Percentiles rank a stretch among this genome's conserved stretches.
These are phyloP conservation scores for Blakeslea trispora DNA, from an alignment of 371 early-diverging fungal genomes.

Conservation along the genomic window DNA sequence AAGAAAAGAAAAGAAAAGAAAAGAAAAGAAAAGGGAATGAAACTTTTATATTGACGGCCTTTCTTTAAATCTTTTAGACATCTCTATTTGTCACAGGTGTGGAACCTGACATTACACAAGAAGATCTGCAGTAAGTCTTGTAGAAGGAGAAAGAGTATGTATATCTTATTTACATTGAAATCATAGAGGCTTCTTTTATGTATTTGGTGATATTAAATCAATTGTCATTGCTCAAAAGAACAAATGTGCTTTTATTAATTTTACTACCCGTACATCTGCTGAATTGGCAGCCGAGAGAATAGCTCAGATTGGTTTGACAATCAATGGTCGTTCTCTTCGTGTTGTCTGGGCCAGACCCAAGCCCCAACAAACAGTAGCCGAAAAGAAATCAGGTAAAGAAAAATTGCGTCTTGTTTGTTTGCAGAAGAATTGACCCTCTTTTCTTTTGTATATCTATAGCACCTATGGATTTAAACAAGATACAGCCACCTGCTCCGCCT, in stretches of 20 bases:
- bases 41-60: neutral
- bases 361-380: constrained; percentile 40
- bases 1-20: too few species aligned
- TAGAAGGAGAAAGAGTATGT: neutral
- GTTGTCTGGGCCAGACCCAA: constrained; percentile 69
- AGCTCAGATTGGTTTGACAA: constrained; percentile 46
- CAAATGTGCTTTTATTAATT: constrained; percentile 91
- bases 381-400: neutral
- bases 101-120: constrained; percentile 65
- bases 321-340: constrained; percentile 53
- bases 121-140: constrained; percentile 62
- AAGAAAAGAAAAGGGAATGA: too few species aligned
- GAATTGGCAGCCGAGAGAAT: constrained; percentile 72
- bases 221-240: constrained; percentile 78
- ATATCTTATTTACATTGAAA: neutral
- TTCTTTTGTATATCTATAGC: constrained; percentile 6
- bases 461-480: constrained; percentile 19
- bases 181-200: constrained; percentile 69
- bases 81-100: constrained; percentile 81
- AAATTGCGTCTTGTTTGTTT: neutral
- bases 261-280: constrained; percentile 71
- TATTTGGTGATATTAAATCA: constrained; percentile 89
- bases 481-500: constrained; percentile 51
- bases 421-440: neutral
- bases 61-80: constrained; percentile 50